Conservation (phyloP, 768 basidiomycete genomes). For the Pleurotus eryngii region DNA sequence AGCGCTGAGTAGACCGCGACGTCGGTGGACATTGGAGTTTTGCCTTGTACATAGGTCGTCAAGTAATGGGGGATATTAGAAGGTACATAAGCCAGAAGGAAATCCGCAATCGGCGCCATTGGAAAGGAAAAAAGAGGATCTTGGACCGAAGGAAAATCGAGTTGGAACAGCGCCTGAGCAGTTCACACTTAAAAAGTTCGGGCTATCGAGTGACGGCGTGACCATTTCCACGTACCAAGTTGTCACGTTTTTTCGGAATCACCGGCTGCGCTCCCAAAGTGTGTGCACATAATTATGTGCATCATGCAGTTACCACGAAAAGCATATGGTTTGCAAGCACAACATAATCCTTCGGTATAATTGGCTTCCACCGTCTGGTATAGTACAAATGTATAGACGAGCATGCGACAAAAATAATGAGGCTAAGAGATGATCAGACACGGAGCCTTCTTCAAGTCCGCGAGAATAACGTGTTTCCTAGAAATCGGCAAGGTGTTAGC, state of each 20-base stretch:
- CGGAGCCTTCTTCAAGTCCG: constrained; percentile 48
- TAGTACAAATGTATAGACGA: constrained; percentile 1
- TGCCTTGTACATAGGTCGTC: constrained; percentile 65
- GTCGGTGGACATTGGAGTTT: constrained; percentile 81
- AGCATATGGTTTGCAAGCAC: neutral
- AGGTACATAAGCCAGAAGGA: constrained; percentile 58
- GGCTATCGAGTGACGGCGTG: neutral
- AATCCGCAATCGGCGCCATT: constrained; percentile 76
- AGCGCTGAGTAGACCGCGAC: constrained; percentile 69
- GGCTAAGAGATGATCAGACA: constrained; percentile 56
- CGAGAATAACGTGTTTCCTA: constrained; percentile 49
- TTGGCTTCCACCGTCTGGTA: neutral
- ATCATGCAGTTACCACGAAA: neutral
- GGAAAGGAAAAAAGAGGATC: constrained; percentile 23
- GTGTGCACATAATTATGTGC: neutral
- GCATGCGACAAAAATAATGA: constrained; percentile 3
- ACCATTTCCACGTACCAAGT: too few species aligned
- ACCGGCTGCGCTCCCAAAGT: too few species aligned
- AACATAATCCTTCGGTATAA: neutral
- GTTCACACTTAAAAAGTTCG: constrained; percentile 4
- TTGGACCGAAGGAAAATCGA: constrained; percentile 9
- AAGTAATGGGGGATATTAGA: constrained; percentile 52
- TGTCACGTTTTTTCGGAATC: too few species aligned
- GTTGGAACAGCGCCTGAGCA: neutral
- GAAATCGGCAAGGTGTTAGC: neutral